Conservation (phyloP, 23 red algal species). For the Gracilaria caudata region DNA sequence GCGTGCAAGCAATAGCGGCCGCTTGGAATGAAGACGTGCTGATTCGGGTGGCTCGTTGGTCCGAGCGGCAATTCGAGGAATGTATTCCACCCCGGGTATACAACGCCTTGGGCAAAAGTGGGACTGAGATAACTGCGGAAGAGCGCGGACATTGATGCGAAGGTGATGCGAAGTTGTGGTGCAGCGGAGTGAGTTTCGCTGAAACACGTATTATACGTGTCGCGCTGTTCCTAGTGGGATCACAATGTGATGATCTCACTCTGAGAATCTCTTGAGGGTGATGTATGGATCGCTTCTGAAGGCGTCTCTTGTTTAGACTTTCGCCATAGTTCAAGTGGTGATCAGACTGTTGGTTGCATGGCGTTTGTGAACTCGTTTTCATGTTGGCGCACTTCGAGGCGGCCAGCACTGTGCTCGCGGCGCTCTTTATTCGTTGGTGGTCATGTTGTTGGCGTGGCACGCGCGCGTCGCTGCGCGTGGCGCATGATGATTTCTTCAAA, state of each 20-base stretch:
- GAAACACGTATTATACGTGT: not conserved
- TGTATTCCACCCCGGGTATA: slow-evolving; percentile 19
- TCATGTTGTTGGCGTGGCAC: not conserved
- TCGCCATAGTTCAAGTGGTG: not conserved
- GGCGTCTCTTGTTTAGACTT: not conserved
- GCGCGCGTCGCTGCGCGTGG: not conserved
- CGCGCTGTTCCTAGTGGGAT: not conserved
- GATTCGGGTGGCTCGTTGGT: slow-evolving; percentile 39
- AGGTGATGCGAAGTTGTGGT: not conserved
- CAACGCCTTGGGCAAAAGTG: not conserved
- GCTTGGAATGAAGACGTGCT: slow-evolving; percentile 30
- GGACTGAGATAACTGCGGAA: not conserved
- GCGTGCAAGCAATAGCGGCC: slow-evolving; percentile 19
- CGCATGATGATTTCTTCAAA: slow-evolving; percentile 70
- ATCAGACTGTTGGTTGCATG: not conserved
- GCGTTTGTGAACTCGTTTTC: not conserved
- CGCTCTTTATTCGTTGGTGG: not conserved
- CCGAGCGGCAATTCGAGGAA: not conserved
- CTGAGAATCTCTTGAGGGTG: not conserved
- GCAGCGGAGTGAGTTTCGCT: not conserved
- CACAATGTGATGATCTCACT: not conserved
- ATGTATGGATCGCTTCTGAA: no score
- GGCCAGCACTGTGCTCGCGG: not conserved
- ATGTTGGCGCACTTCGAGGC: not conserved
- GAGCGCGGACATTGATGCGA: not conserved